Evolutionary conservation across 2,329 filamentous ascomycete species (phyloP), one percentile per base, ranked within the genome.

Genomic region (Orbilia quercus): DNA sequence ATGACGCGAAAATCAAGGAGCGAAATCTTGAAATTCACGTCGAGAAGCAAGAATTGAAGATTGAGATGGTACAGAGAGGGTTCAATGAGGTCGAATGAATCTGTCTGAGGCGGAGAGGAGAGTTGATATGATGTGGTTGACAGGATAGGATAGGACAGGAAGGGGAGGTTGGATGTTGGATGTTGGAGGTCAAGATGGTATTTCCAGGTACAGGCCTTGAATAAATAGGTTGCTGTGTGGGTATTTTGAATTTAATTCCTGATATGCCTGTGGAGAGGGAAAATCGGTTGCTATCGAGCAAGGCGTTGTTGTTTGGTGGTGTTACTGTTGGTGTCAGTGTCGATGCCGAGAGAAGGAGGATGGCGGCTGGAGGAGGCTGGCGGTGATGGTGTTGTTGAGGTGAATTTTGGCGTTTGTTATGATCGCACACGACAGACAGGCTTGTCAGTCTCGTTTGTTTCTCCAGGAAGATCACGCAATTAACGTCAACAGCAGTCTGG

Each of bases 381-480:
- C 64, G 40, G 51, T 62, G 66, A 58, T 71, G 47, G 40, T 31
- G 65, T 40, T 69, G 64, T 55, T 60, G 64, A 59, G 53, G 54
- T 36, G 36, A 48, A 16, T 28, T 25, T 51, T 64, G 66, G 58
- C 51, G 66, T 71, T n/a, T 71, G 66, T 71, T 64, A 38, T 63
- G 50, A 44, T 20, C 28, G 23, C 14, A 23, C 28, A 23, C 5
- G 7, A 14, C 31, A 7, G 14, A 16, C 31, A 54, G 36, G 28
- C 9, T 12, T 12, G n/a, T 3, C 36, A 47, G 14, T 47, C 31
- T 57, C 9, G 38, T 62, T n/a, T n/a, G n/a, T n/a, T n/a, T 54
- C 48, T 64, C 50, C 60, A 48, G 40, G 40, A 55, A 48, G 51
- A 31, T 25, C 42, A 64, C n/a, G n/a, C 48, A 54, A 47, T 47